These are phyloP conservation scores for Sungouiozyma intestinalis DNA, from an alignment of 805 yeast species.

Conservation along the genomic window DNA sequence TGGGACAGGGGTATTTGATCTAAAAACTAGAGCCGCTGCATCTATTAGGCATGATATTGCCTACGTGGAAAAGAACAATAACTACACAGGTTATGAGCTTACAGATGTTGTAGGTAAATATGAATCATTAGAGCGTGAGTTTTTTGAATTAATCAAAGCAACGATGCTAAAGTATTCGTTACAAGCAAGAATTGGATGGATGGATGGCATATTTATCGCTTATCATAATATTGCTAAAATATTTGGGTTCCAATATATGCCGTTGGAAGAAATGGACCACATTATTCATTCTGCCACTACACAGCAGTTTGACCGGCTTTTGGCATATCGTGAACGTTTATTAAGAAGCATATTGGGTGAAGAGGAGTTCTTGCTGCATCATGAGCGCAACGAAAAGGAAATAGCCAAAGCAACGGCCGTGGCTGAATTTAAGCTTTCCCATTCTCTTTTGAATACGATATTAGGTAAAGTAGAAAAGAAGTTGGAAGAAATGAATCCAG, in stretches of 20 bases:
- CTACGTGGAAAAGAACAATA: constrained; percentile 42
- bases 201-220: constrained; percentile 94
- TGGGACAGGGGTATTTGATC: constrained; percentile 84
- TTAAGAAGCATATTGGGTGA: constrained; percentile 14
- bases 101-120: constrained; percentile 47
- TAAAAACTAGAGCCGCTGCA: constrained; percentile 85
- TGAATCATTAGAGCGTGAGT: constrained; percentile 80
- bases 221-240: constrained; percentile 73
- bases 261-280: constrained; percentile 60
- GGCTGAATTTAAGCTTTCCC: constrained; percentile 52
- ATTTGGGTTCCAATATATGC: constrained; percentile 86
- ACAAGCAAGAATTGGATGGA: constrained; percentile 89
- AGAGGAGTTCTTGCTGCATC: constrained; percentile 14
- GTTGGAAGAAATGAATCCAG: constrained; percentile 9
- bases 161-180: constrained; percentile 75
- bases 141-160: constrained; percentile 61
- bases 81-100: constrained; percentile 60
- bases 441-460: constrained; percentile 40
- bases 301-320: constrained; percentile 6
- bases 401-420: constrained; percentile 42
- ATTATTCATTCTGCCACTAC: constrained; percentile 42
- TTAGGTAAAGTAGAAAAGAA: constrained; percentile 30
- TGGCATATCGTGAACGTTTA: constrained; percentile 11
- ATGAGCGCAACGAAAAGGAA: constrained; percentile 15
- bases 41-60: constrained; percentile 70